Conservation (phyloP, 768 basidiomycete species). For the Suillus variegatus region DNA sequence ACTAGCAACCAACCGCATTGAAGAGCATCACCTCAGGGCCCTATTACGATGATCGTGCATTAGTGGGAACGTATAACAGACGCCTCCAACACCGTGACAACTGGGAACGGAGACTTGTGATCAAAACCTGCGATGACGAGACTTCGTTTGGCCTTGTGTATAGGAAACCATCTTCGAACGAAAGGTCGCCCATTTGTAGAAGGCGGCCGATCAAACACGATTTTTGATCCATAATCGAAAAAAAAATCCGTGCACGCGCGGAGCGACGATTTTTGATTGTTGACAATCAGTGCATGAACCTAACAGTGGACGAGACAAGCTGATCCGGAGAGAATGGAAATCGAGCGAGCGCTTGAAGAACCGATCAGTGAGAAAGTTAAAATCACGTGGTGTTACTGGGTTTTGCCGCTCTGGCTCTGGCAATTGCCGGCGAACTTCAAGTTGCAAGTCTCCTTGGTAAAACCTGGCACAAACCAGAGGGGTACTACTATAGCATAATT, state of each 20-base stretch:
- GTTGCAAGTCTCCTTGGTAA: too few relatives aligned
- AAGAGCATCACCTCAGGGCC: background rate
- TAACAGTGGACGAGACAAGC: background rate
- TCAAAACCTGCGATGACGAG: background rate
- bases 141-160: background rate
- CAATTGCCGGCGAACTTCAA: too few relatives aligned
- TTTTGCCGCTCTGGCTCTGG: too few relatives aligned
- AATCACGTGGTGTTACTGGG: background rate
- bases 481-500: too few relatives aligned
- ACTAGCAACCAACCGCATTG: background rate
- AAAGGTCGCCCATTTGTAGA: background rate
- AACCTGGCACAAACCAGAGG: too few relatives aligned
- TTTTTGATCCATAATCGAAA: too few relatives aligned
- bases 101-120: background rate
- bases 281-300: background rate
- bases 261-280: background rate
- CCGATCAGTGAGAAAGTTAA: background rate
- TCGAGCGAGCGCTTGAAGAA: background rate
- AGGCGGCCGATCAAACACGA: background rate
- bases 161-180: background rate
- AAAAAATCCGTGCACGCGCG: background rate
- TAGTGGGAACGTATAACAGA: background rate
- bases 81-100: too few relatives aligned
- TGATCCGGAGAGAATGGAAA: background rate
- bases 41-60: background rate